These are phyloP conservation scores for Pseudogymnoascus sp. DNA, from an alignment of 2,329 filamentous ascomycete genomes.

Conservation along the genomic window DNA sequence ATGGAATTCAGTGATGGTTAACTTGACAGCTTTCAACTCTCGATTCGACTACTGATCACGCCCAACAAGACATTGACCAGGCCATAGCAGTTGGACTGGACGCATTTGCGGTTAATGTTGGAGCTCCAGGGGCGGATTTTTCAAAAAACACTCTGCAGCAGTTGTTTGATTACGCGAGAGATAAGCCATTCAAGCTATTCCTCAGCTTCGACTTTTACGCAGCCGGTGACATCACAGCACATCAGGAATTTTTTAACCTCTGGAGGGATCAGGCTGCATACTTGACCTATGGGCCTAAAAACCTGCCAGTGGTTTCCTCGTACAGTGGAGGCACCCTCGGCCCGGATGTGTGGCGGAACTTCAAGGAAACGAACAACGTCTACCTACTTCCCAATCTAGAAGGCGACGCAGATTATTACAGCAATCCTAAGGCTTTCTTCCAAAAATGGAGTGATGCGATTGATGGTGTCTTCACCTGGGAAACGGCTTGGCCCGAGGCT, in stretches of 20 bases:
- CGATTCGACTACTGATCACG: not conserved
- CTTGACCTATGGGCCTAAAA: constrained; percentile 22
- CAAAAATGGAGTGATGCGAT: constrained; percentile 26
- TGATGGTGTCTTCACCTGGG: constrained; percentile 33
- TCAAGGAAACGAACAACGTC: constrained; percentile 20
- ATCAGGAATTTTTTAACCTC: constrained; percentile 17
- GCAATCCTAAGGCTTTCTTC: constrained; percentile 22
- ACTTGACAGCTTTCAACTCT: not conserved
- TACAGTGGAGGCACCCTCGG: constrained; percentile 21
- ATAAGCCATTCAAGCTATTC: constrained; percentile 29
- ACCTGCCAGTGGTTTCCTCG: constrained; percentile 27
- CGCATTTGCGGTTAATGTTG: constrained; percentile 31
- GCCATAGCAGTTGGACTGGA: constrained; percentile 8
- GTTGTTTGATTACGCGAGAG: constrained; percentile 27
- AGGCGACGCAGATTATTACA: constrained; percentile 27
- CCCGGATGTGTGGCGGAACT: constrained; percentile 23
- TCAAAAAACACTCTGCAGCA: constrained; percentile 21
- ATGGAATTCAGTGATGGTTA: not conserved
- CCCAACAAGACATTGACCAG: constrained; percentile 4
- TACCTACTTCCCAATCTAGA: constrained; percentile 31
- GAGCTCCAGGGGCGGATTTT: constrained; percentile 22
- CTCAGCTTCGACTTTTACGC: constrained; percentile 31
- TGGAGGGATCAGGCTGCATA: constrained; percentile 25
- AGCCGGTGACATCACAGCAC: not conserved
- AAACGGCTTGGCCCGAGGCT: constrained; percentile 29